Base-by-base conservation (phyloP, 495 filamentous ascomycete genomes). In the Neurospora intermedia region DNA sequence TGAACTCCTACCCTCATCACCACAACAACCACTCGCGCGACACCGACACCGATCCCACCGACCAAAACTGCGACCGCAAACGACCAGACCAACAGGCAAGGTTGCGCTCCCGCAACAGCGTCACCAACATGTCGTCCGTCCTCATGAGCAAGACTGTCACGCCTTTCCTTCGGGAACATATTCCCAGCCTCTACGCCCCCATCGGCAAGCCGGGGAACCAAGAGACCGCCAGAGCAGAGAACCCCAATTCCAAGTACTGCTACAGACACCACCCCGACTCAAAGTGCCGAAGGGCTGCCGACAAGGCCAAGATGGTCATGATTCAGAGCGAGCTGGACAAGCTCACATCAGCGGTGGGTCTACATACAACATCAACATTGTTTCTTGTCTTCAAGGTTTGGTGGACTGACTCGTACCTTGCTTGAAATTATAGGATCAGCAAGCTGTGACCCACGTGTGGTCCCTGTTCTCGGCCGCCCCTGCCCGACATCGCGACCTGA, bases 391-490 rank as follows among this genome's bases (percentile, higher is more conserved):
- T 27, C 2, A 62, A 62, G 15, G 5, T 35, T 35, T 35, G 54
- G 15, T 62, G 27, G 27, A 31, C 54, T 62, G 54, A 62, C 54
- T 35, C 15, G 15, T 62, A 15, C 23, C 20, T 62, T 62, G 2
- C 27, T 62, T 35, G 2, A 18, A 66, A 15, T 31, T 35, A 15
- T 31, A 79, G 76, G 79, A 81, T 48, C 94, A 96, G 80, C 94
- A 98, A 82, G 94, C 91, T 73, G 97, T 99, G 74, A 91, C 93
- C 11, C 94, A 97, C 80, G 91, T 98, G 69, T 99, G 96, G 96
- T 97, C 95, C 0, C 83, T 98, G 31, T 99, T 98, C 84, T 98
- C 96, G 9, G 96, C 96, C 31, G 94, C 96, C 5, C 96, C 96
- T 3, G 86, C 93, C 3, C 97, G 96, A 76, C 95, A 98, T 71